Evolutionary conservation across 768 basidiomycete species (phyloP).

Genomic region (Boletus speciosus): DNA sequence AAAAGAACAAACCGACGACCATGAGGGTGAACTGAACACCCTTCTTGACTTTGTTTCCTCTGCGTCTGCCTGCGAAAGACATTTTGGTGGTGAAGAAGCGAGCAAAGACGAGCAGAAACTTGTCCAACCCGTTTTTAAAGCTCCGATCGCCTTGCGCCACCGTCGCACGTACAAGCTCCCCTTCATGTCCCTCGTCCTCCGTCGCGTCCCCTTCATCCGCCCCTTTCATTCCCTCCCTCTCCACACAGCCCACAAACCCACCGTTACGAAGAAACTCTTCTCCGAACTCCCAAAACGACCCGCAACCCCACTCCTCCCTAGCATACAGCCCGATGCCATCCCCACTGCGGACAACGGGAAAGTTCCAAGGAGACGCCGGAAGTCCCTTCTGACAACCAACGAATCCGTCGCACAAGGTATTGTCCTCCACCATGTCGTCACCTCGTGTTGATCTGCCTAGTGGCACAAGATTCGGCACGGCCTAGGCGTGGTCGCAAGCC

Average conservation of each 20-base stretch:
- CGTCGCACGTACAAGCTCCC: constrained; percentile 27
- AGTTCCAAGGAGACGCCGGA: background rate
- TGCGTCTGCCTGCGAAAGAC: constrained; percentile 84
- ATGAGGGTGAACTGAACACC: constrained; percentile 97
- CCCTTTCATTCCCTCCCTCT: constrained; percentile 8
- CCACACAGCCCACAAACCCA: constrained; percentile 1
- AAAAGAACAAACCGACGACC: constrained; percentile 81
- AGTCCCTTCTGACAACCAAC: background rate
- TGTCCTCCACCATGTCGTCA: background rate
- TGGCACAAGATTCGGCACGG: background rate
- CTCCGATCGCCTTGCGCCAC: constrained; percentile 33
- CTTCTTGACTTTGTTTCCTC: constrained; percentile 97
- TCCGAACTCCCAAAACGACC: constrained; percentile 54
- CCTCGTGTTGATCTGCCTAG: background rate
- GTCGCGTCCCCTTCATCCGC: constrained; percentile 10
- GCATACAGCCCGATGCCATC: background rate
- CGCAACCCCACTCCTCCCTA: background rate
- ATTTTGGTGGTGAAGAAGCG: constrained; percentile 42
- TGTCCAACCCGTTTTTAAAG: constrained; percentile 32
- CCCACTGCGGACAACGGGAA: background rate
- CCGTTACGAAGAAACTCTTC: constrained; percentile 48
- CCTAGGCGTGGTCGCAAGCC: constrained; percentile 21
- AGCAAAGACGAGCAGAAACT: constrained; percentile 32
- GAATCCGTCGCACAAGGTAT: constrained; percentile 7
- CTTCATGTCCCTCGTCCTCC: constrained; percentile 10